Conservation (phyloP, 768 basidiomycete genomes). For the Glaciozyma antarctica region DNA sequence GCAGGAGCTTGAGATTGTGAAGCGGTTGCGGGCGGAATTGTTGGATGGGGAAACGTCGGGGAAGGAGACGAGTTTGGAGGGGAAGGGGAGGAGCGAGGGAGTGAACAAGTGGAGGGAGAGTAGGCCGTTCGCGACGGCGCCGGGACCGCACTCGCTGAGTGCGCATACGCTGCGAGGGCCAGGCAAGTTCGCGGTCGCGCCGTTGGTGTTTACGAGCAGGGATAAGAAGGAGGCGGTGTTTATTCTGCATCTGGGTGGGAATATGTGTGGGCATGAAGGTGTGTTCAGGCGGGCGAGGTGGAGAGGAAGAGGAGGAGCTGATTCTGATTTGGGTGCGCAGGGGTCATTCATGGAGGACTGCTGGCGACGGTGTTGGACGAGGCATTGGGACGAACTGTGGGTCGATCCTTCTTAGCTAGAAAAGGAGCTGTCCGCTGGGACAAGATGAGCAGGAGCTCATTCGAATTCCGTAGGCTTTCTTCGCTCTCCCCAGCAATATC, state of each 20-base stretch:
- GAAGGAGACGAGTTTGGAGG: too few relatives aligned
- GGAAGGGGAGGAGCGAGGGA: background rate
- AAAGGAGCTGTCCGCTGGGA: too few relatives aligned
- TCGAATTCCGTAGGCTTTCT: constrained; percentile 71
- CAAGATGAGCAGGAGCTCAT: too few relatives aligned
- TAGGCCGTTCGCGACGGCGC: constrained; percentile 51
- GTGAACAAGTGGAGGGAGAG: constrained; percentile 60
- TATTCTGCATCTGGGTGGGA: constrained; percentile 72
- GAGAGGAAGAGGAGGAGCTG: too few relatives aligned
- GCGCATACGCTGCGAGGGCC: constrained; percentile 79
- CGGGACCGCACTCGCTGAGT: constrained; percentile 72
- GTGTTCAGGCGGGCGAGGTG: too few relatives aligned
- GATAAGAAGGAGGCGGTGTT: constrained; percentile 67
- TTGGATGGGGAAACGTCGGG: constrained; percentile 42
- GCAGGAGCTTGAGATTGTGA: constrained; percentile 56
- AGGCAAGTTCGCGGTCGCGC: constrained; percentile 68
- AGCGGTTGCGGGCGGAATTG: constrained; percentile 45
- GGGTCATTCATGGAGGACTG: constrained; percentile 81
- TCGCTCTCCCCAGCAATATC: constrained; percentile 74
- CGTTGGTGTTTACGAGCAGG: constrained; percentile 59
- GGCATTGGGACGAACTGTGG: constrained; percentile 61
- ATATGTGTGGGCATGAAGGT: constrained; percentile 63
- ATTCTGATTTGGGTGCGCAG: too few relatives aligned
- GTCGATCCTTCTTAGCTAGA: constrained; percentile 32
- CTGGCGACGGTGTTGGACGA: constrained; percentile 87